Evolutionary conservation across 1,284 basidiomycete genomes (phyloP), one percentile per base, ranked within the genome.

Genomic region (Puccinia polysora): DNA sequence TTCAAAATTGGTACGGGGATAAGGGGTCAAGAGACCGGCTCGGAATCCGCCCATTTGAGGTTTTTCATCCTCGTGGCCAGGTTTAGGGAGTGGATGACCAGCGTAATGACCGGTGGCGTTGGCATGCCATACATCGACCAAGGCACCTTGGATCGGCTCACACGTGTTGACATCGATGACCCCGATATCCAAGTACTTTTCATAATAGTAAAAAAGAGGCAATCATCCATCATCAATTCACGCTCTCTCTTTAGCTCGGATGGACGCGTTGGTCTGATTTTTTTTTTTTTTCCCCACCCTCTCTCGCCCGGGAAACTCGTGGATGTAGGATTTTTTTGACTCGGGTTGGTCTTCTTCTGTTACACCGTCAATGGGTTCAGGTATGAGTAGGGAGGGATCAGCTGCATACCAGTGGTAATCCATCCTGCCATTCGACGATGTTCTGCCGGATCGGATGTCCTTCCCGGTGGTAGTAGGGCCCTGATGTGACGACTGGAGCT

Each of bases 151-250:
- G 0, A 88, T 81, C 20, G 88, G 87, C 75, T 85, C 80, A 80
- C 88, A 89, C 0, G 87, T 88, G 75, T 87, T 84, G 7, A 88
- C 84, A 75, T 89, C 87, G 72, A 89, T 87, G 7, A 88, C 84
- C 36, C 87, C 87, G 49, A 89, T 86, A 75, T 89, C 86, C 74
- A 88, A 82, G 71, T 75, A 73, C 77, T 78, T 55, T 3, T 10
- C 3, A 32, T 4, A 8, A 7, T 23, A 63, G 15, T 49, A 23
- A 49, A 23, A 10, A n/a, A 49, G 47, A n/a, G 10, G n/a, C n/a
- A n/a, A n/a, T n/a, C n/a, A n/a, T n/a, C n/a, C n/a, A n/a, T n/a
- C n/a, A n/a, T n/a, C n/a, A n/a, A n/a, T n/a, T n/a, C n/a, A n/a
- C n/a, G n/a, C n/a, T n/a, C n/a, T n/a, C n/a, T n/a, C n/a, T n/a